Conservation (phyloP, 2,329 filamentous ascomycete species). For the Fusarium kyushuense region DNA sequence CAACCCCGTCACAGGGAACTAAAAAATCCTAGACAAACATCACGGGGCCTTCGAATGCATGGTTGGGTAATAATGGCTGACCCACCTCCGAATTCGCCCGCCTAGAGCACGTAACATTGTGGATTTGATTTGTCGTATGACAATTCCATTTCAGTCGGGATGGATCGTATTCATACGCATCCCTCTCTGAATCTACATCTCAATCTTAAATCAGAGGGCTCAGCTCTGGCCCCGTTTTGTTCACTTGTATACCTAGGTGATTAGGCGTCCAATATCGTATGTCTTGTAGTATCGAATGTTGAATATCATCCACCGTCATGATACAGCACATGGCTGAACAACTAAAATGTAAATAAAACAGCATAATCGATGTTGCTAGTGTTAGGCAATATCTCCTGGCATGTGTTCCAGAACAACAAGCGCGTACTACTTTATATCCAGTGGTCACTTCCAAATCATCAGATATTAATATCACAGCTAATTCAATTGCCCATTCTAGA, state of each 20-base stretch:
- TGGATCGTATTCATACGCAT: slow-evolving; percentile 24
- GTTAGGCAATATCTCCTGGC: slow-evolving; percentile 5
- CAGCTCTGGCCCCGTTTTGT: slow-evolving; percentile 29
- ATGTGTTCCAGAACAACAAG: not conserved
- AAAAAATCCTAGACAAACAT: slow-evolving; percentile 38
- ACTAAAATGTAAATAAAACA: not conserved
- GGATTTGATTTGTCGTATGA: slow-evolving; percentile 44
- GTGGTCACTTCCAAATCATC: not conserved
- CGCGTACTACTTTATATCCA: not conserved
- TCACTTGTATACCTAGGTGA: slow-evolving; percentile 17
- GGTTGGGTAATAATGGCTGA: slow-evolving; percentile 41
- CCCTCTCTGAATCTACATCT: slow-evolving; percentile 23
- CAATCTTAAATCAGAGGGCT: slow-evolving; percentile 17
- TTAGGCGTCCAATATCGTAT: slow-evolving; percentile 37
- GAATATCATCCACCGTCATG: not conserved
- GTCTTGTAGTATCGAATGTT: slow-evolving; percentile 30
- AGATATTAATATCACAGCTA: not conserved
- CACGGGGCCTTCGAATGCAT: slow-evolving; percentile 36
- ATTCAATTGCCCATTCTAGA: not conserved
- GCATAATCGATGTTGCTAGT: slow-evolving; percentile 7
- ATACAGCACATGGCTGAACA: not conserved
- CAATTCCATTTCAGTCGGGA: not conserved
- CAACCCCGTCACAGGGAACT: slow-evolving; percentile 38
- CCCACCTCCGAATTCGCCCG: slow-evolving; percentile 42
- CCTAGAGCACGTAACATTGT: slow-evolving; percentile 37